phyloP scores from a whole-genome alignment of 2,329 filamentous ascomycete species.

The Berkeleyomyces basicola region DNA sequence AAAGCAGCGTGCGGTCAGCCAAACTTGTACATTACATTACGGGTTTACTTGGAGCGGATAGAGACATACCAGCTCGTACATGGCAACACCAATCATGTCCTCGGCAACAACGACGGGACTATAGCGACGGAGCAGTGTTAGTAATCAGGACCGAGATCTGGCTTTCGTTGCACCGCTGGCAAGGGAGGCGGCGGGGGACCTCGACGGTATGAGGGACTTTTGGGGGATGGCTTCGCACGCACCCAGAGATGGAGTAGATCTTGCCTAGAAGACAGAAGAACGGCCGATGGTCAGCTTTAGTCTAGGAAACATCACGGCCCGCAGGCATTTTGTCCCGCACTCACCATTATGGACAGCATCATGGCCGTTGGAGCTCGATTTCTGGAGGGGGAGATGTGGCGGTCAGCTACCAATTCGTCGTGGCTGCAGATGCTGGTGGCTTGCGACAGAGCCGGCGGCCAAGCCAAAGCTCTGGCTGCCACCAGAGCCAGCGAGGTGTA shows the following conservation, averaged over 20 bases:
- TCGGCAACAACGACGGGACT: conserved; percentile 92
- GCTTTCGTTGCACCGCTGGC: conserved; percentile 10
- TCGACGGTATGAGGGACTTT: conserved; percentile 6
- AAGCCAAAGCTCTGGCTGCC: background rate
- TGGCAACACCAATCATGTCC: conserved; percentile 97
- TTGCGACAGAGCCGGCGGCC: background rate
- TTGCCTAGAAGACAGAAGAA: conserved; percentile 28
- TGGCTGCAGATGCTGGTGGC: background rate
- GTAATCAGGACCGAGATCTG: conserved; percentile 12
- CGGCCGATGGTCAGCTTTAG: background rate
- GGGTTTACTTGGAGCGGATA: background rate
- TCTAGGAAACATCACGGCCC: background rate
- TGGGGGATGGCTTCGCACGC: conserved; percentile 21
- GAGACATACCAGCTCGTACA: conserved; percentile 83
- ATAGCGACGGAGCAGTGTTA: conserved; percentile 19
- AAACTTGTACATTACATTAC: background rate
- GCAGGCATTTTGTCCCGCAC: background rate
- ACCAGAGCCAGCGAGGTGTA: background rate
- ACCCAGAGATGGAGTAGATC: conserved; percentile 48
- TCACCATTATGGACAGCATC: conserved; percentile 12
- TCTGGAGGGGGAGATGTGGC: background rate
- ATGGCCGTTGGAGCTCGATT: conserved; percentile 11
- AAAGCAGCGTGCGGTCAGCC: background rate
- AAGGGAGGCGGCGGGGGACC: conserved; percentile 6
- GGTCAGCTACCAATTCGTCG: background rate